phyloP scores from a whole-genome alignment of 371 early-diverging fungal species.

The Mortierella sp. region DNA sequence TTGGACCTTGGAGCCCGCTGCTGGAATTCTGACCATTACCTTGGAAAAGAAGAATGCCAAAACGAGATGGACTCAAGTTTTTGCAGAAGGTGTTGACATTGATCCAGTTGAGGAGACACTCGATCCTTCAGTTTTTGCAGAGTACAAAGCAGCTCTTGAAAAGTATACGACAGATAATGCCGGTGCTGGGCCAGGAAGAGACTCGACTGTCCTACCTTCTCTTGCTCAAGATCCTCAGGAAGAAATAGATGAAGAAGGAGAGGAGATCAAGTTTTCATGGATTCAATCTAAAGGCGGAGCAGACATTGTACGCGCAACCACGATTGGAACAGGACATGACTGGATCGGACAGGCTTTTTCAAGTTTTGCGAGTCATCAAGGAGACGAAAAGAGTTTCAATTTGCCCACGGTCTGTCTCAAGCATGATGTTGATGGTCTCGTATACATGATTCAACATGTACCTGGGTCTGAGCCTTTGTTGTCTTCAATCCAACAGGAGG shows the following conservation, averaged over 20 bases:
- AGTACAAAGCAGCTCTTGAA: conserved; percentile 69
- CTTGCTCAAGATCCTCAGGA: conserved; percentile 74
- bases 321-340: conserved; percentile 59
- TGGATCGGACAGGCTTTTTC: conserved; percentile 68
- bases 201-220: conserved; percentile 58
- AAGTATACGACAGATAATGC: conserved; percentile 71
- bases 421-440: conserved; percentile 82
- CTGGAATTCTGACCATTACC: conserved; percentile 71
- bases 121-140: conserved; percentile 70
- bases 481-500: conserved; percentile 28
- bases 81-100: conserved; percentile 64
- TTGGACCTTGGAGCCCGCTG: conserved; percentile 81
- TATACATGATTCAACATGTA: conserved; percentile 61
- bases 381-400: conserved; percentile 30
- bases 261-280: conserved; percentile 63
- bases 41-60: conserved; percentile 73
- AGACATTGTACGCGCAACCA: conserved; percentile 58
- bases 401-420: conserved; percentile 72
- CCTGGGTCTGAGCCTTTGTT: conserved; percentile 23
- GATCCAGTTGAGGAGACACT: conserved; percentile 83
- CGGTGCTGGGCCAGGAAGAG: conserved; percentile 34
- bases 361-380: conserved; percentile 36
- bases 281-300: conserved; percentile 46
- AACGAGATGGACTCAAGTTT: conserved; percentile 84
- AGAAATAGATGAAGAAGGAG: conserved; percentile 75